Evolutionary conservation across 202 grass and related monocot genomes (phyloP), one percentile per base, ranked within the genome.

Genomic region (Panicum virgatum): DNA sequence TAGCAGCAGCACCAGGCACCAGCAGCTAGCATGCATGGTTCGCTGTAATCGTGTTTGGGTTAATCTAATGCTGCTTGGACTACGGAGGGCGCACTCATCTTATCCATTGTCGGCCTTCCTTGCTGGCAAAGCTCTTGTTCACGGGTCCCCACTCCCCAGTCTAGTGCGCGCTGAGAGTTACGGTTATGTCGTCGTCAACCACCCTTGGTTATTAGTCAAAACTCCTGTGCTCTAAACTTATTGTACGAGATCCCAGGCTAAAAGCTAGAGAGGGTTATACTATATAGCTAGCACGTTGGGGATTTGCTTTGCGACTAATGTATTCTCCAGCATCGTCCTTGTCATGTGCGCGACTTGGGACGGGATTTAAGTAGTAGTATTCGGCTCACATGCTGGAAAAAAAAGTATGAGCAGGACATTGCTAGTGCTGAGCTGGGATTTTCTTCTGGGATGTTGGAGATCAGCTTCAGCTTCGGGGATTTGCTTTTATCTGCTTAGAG

Each of bases 331-430:
- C 45, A 45, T 40, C 37, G 29, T 85, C 32, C 32, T 39, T 59
- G 30, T 51, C 85, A 62, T 82, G 78, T 82, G 78, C 70, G 71
- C n/a, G n/a, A n/a, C n/a, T n/a, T n/a, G n/a, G n/a, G n/a, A n/a
- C n/a, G n/a, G n/a, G n/a, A n/a, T n/a, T n/a, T n/a, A n/a, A n/a
- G n/a, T 3, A 34, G 2, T 38, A 14, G 14, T 30, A 22, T 15
- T 30, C 38, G n/a, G 20, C 0, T 60, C 39, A 69, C 84, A 30
- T 47, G 48, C 27, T 60, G 79, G 18, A 11, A 45, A 56, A 57
- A 85, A 46, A 54, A 7, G n/a, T 8, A 18, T 4, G 26, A 32
- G 3, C 9, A 66, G 27, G 69, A 29, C 20, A 10, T 15, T 12
- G 60, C 26, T 86, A 69, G 69, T 81, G 60, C 68, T 73, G 76